phyloP scores from a whole-genome alignment of 192 early-diverging fungal species.

The Backusella parvicylindrica region DNA sequence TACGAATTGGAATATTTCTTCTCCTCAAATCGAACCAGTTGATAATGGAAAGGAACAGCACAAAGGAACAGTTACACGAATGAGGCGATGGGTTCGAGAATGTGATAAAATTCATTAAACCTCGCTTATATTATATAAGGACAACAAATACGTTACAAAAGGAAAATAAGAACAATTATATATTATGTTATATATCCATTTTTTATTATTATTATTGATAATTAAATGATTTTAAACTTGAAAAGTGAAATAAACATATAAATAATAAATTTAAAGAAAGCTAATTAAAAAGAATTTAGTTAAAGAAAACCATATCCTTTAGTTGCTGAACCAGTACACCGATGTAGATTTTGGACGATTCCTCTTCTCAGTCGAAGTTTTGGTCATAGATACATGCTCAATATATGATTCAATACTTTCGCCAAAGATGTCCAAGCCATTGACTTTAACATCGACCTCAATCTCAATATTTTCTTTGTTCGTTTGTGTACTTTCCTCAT shows the following conservation, averaged over 20 bases:
- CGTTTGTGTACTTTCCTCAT: not conserved
- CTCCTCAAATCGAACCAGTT: not conserved
- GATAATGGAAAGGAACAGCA: not conserved
- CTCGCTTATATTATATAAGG: too few relatives aligned
- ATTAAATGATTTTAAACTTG: too few relatives aligned
- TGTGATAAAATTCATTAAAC: not conserved
- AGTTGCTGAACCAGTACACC: not conserved
- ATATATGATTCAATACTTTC: constrained; percentile 22
- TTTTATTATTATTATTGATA: too few relatives aligned
- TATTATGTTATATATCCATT: too few relatives aligned
- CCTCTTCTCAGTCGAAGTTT: not conserved
- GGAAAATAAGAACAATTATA: not conserved
- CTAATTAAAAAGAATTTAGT: too few relatives aligned
- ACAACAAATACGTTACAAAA: too few relatives aligned
- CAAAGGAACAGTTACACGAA: constrained; percentile 16
- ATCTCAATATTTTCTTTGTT: too few relatives aligned
- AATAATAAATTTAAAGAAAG: too few relatives aligned
- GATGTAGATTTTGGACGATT: not conserved
- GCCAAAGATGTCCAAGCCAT: constrained; percentile 19
- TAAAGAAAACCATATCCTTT: not conserved
- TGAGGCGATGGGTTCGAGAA: constrained; percentile 29
- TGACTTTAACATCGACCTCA: not conserved
- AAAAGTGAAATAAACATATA: too few relatives aligned
- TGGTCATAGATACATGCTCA: constrained; percentile 6
- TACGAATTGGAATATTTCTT: constrained; percentile 27